Percentiles rank a stretch among this genome's conserved stretches.
These are phyloP conservation scores for Quercus mongolica DNA, from an alignment of 306 rosid genomes.

Conservation along the genomic window DNA sequence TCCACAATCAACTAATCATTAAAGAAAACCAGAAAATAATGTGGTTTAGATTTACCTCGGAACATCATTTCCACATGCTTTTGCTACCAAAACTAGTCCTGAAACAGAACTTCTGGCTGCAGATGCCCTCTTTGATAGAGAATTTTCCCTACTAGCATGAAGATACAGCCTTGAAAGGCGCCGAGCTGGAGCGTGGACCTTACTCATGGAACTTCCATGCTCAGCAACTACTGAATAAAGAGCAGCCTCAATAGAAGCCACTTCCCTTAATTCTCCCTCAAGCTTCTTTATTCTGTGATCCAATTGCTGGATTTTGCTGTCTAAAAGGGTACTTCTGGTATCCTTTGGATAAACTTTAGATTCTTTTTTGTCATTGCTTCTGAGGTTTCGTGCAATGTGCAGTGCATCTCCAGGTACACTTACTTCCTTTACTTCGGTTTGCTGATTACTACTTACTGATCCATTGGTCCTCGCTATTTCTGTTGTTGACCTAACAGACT, in stretches of 20 bases:
- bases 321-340: slow-evolving; percentile 50
- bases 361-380: slow-evolving; percentile 59
- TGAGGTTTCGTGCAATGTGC: slow-evolving; percentile 36
- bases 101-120: slow-evolving; percentile 93
- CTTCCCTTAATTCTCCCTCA: slow-evolving; percentile 95
- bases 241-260: slow-evolving; percentile 87
- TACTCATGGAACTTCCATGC: slow-evolving; percentile 95
- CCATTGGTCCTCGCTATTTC: slow-evolving; percentile 52
- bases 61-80: slow-evolving; percentile 98
- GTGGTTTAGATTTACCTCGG: slow-evolving; percentile 57
- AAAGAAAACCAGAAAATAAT: slow-evolving; percentile 6
- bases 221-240: slow-evolving; percentile 93
- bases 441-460: slow-evolving; percentile 33
- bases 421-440: slow-evolving; percentile 42
- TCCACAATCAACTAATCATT: background rate
- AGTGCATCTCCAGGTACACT: slow-evolving; percentile 47
- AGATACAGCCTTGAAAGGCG: slow-evolving; percentile 89
- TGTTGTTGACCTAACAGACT: slow-evolving; percentile 79
- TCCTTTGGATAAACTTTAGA: slow-evolving; percentile 73
- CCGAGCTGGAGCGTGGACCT: slow-evolving; percentile 98
- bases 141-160: slow-evolving; percentile 75
- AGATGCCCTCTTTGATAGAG: slow-evolving; percentile 56
- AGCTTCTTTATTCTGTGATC: slow-evolving; percentile 78
- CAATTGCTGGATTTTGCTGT: slow-evolving; percentile 64
- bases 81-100: slow-evolving; percentile 86